Base-by-base conservation (phyloP, 345 rosid genomes). In the Rhizophora mangle region DNA sequence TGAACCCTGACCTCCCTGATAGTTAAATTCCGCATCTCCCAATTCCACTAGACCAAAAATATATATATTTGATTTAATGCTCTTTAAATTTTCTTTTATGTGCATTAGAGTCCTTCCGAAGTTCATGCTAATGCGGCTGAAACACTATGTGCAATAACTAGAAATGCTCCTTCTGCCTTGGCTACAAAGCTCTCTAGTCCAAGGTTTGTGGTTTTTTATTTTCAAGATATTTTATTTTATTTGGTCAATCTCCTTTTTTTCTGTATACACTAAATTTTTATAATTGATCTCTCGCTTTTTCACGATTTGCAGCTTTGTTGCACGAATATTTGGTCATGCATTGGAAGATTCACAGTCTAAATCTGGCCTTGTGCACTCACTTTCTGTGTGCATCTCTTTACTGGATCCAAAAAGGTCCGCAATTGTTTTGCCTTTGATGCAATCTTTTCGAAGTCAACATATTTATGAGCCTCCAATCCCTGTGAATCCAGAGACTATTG, bases 111-210 rank as follows among this genome's bases (percentile, higher is more conserved):
- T 75, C 70, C 87, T 58, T 86, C 98, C 24, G 99, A 90, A 75
- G 98, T 96, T 77, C 97, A 92, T 67, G 89, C 95, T 66, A 96
- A 96, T 80, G 90, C 97, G 20, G 96, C 99, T 63, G 98, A 92
- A 81, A 90, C 97, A 49, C 77, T 96, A 54, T 87, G 96, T 82
- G 94, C 96, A 68, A 96, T 96, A 71, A 87, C 97, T 65, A 88
- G 96, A 72, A 96, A 86, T 82, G 83, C 91, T 60, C 95, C 96
- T 27, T 90, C 99, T 10, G 95, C 97, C 71, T 73, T 92, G 83
- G 97, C 99, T 69, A 79, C 88, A 27, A 89, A 90, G 76, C 97
- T 96, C 67, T 85, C 97, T 18, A 90, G 91, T 82, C 85, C 91
- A 72, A 84, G 98, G 99, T 90, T 68, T 82, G 84, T 68, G 32